A percentile compares a stretch with the other conserved stretches of the same genome.
Evolutionary conservation across 108 stramenopile genomes (phyloP).

Genomic region (Nannochloropsis salina): DNA sequence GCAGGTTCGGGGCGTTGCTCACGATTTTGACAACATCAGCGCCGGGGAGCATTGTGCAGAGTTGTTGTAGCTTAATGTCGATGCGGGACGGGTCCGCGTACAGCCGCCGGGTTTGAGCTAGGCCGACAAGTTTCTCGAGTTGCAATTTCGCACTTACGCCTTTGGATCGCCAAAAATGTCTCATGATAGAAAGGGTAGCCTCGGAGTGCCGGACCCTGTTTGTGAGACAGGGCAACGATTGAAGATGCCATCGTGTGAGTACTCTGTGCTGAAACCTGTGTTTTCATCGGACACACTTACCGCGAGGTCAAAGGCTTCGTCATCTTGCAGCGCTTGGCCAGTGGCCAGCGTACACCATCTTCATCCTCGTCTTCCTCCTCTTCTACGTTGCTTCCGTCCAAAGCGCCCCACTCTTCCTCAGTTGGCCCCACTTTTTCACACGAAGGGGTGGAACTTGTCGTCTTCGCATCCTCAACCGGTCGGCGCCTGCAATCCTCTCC

Average conservation of each 20-base stretch:
- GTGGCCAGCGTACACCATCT: not conserved
- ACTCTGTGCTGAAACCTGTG: too few species aligned
- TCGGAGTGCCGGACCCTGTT: not conserved
- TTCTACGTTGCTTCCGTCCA: not conserved
- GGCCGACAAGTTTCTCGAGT: not conserved
- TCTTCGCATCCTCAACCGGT: not conserved
- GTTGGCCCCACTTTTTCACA: not conserved
- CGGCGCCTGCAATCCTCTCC: not conserved
- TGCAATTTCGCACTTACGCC: not conserved
- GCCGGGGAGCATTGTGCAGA: not conserved
- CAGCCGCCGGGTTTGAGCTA: not conserved
- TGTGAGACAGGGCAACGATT: not conserved
- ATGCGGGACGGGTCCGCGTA: not conserved
- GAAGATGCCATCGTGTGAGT: too few species aligned
- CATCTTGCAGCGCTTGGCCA: too few species aligned
- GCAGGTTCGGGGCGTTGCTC: not conserved
- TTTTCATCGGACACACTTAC: too few species aligned
- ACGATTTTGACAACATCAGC: conserved; percentile 10
- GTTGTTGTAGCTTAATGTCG: not conserved
- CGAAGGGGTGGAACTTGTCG: too few species aligned
- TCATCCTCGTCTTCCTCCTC: not conserved
- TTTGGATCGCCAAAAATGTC: not conserved
- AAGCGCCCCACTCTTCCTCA: not conserved
- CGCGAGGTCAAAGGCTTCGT: too few species aligned
- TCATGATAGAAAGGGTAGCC: not conserved